Evolutionary conservation across 225 moss, liverwort and hornwort species (phyloP).

Genomic region (Bryoerythrophyllum caledonicum): DNA sequence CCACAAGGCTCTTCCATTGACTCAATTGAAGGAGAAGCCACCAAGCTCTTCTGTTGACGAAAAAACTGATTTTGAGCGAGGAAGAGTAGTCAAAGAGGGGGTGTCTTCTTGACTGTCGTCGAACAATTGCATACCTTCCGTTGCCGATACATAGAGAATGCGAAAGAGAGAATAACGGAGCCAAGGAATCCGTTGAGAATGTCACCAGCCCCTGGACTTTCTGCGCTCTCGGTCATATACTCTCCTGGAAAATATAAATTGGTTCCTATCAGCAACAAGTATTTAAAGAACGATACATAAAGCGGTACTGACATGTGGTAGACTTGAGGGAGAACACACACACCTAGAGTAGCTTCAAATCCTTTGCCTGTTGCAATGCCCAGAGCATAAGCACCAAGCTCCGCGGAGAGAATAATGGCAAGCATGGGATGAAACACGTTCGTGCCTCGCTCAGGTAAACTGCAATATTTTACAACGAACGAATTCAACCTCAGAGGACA

Average conservation of each 20-base stretch:
- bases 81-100: too few relatives aligned
- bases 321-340: conserved; percentile 4
- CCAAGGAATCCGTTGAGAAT: conserved; percentile 75
- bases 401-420: conserved; percentile 67
- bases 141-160: conserved; percentile 83
- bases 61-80: too few relatives aligned
- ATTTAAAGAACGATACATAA: conserved; percentile 19
- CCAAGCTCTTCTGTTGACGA: too few relatives aligned
- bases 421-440: conserved; percentile 79
- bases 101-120: not conserved
- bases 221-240: conserved; percentile 73
- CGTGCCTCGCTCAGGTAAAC: conserved; percentile 56
- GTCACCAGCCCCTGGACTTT: conserved; percentile 77
- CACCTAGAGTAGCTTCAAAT: conserved; percentile 69
- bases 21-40: too few relatives aligned
- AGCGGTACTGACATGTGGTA: not conserved
- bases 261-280: conserved; percentile 5
- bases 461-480: conserved; percentile 25
- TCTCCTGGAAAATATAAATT: conserved; percentile 44
- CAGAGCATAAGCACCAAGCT: conserved; percentile 56
- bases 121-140: conserved; percentile 55
- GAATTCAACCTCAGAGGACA: not conserved
- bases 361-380: conserved; percentile 64
- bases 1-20: too few relatives aligned
- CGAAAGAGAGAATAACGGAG: conserved; percentile 81